Evolutionary conservation across 768 basidiomycete genomes (phyloP), one percentile per base, ranked within the genome.

Genomic region (Tylopilus subfusipes): DNA sequence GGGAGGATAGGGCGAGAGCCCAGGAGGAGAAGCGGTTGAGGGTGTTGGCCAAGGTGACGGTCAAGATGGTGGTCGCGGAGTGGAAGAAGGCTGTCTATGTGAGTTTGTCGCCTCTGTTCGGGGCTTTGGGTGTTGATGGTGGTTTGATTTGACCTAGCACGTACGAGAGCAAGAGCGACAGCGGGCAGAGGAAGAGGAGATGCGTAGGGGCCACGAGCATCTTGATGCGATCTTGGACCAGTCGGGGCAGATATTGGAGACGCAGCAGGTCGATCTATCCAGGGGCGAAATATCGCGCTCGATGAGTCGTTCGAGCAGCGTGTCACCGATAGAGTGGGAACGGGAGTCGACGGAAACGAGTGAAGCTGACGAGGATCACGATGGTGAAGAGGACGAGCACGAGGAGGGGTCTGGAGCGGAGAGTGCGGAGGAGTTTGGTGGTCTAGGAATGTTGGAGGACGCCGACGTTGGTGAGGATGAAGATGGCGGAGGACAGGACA

Each of bases 1-100:
- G n/a, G n/a, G n/a, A n/a, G n/a, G n/a, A n/a, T n/a, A n/a, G n/a
- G n/a, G 78, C 78, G 18, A 75, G 70, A 53, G 69, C 69, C 19
- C 79, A 78, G 59, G 87, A 90, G 61, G 88, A 92, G 73, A 82
- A 79, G 68, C 76, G 85, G 27, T 58, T 89, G 59, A 76, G 82
- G 49, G 76, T 73, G 4, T 62, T 92, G 34, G 90, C 89, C 13
- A 90, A 88, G 72, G 79, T 82, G 21, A 85, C 89, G 0, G 76
- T 87, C 45, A 83, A 82, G 61, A 72, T 84, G 62, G 83, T 97
- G 27, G 77, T 80, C 29, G 78, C 77, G 9, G 88, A 93, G 65
- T 98, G 95, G 95, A 89, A 87, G 69, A 84, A 90, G 64, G 94
- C 90, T 9, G 83, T 94, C 42, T 84, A 84, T 62, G 90, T 90